Evolutionary conservation across 2,329 filamentous ascomycete species (phyloP), one percentile per base, ranked within the genome.

Genomic region (Diaporthe helianthi): DNA sequence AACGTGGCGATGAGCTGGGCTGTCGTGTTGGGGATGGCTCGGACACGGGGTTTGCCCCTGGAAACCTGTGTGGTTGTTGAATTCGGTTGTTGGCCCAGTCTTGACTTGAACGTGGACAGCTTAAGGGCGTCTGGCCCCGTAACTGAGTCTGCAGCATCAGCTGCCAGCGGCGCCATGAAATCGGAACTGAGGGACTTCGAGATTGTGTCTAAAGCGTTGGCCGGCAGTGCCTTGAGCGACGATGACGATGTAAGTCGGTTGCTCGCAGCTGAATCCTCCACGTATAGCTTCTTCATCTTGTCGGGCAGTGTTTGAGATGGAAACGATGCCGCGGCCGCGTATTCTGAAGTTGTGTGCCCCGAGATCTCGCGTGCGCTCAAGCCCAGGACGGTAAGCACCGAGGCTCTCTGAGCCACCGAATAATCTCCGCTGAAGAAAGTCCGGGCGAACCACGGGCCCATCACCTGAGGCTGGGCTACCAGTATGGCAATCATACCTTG

Each of bases 401-500:
- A 89, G 9, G 92, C 92, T 47, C 96, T 87, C 78, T 98, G 95
- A 0, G 90, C 88, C 46, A 98, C 83, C 0, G 94, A 97, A 79
- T 96, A 94, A 77, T 99, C 96, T 19, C 94, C 94, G 51, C 93
- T 91, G 77, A 98, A 98, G 77, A 96, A 97, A 0, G 92, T 91
- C 68, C 90, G 89, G 3, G 92, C 89, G 69, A 97, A 93, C 91
- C 93, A 97, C 17, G 89, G 92, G 0, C 90, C 94, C 87, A 98
- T 93, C 65, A 87, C 85, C 60, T 87, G 82, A 0, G 96, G 93
- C 72, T 92, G 88, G 0, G 93, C 90, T 2, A 96, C 85, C 0
- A 97, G 83, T 9, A 97, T 81, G 0, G 94, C 92, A 53, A 98
- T 89, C 83, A 99, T 90, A 17, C 90, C 90, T 78, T 97, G 91